Base-by-base conservation (phyloP, 2,329 filamentous ascomycete species). In the Ceratocystis variospora region DNA sequence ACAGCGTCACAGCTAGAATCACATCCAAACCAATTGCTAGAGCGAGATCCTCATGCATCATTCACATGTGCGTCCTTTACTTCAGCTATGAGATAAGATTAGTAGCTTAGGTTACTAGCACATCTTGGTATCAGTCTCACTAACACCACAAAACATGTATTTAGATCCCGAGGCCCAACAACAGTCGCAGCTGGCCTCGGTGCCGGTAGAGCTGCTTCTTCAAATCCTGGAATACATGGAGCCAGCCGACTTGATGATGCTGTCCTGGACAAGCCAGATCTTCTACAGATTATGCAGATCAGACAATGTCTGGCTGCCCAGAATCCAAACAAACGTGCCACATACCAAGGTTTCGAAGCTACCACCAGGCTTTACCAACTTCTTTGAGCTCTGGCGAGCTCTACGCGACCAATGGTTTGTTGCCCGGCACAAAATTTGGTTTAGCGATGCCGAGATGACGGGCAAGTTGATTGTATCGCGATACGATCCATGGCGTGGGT, bases 371-470 rank as follows among this genome's bases (percentile, higher is more conserved):
- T 63, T 63, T 45, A 33, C 44, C 3, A 33, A 28, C 46, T 63
- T 48, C 44, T 63, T 50, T 17, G 61, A 63, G n/a, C 61, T 63
- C n/a, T 63, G 61, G 61, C 61, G 61, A 6, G 37, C 61, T 12
- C 37, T 63, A 8, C 44, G 46, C 19, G 61, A 63, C 0, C 84
- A 87, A 71, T 96, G 92, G 92, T 96, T 96, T 72, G 79, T 96
- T 0, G 80, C 89, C 0, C 84, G 83, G 63, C 80, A 89, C 73
- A 92, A 89, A 74, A 79, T 96, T 69, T 96, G 92, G 92, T 93
- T 96, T 72, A 83, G 85, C 68, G 90, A 96, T 74, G 81, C 79
- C 1, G 81, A 86, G 37, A 80, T 90, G 61, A 86, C 82, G 1
- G 92, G 92, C 0, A 88, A 87, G 72, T 75, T 96, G 53, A 80